A percentile compares a stretch with the other conserved stretches of the same genome.
phyloP scores from a whole-genome alignment of 2,329 filamentous ascomycete species.

The Trichoderma brevicompactum region DNA sequence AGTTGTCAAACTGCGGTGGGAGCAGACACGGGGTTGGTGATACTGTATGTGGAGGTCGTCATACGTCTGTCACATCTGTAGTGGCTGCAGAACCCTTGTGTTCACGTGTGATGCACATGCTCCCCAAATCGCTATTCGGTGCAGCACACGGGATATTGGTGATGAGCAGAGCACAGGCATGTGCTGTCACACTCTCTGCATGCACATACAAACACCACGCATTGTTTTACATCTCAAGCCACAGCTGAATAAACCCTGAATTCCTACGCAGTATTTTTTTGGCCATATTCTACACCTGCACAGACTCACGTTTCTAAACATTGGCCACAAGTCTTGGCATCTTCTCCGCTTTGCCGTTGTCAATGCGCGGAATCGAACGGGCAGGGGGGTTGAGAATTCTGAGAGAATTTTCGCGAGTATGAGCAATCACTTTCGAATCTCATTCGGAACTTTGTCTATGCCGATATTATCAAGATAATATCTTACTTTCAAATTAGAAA shows the following conservation, averaged over 20 bases:
- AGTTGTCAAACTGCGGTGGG: background rate
- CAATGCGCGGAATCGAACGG: conserved; percentile 7
- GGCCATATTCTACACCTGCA: background rate
- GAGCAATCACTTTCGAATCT: background rate
- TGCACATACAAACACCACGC: too few species aligned
- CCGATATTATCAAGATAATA: background rate
- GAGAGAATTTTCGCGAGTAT: background rate
- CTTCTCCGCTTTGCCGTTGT: conserved; percentile 14
- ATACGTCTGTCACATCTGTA: background rate
- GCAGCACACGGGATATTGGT: too few species aligned
- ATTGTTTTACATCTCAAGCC: background rate
- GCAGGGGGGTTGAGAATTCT: conserved; percentile 1
- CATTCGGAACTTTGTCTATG: background rate
- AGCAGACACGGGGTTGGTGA: background rate
- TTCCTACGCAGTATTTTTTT: background rate
- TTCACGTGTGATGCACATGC: background rate
- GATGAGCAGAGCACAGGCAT: too few species aligned
- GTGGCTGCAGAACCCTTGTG: background rate
- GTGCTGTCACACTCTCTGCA: too few species aligned
- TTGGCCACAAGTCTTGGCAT: background rate
- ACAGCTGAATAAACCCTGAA: background rate
- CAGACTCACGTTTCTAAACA: conserved; percentile 7
- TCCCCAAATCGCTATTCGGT: background rate
- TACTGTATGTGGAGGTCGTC: background rate
- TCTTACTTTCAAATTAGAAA: background rate